These are phyloP conservation scores for Trichopus zeylanicus DNA, from an alignment of 116 monocot species.

Conservation along the genomic window DNA sequence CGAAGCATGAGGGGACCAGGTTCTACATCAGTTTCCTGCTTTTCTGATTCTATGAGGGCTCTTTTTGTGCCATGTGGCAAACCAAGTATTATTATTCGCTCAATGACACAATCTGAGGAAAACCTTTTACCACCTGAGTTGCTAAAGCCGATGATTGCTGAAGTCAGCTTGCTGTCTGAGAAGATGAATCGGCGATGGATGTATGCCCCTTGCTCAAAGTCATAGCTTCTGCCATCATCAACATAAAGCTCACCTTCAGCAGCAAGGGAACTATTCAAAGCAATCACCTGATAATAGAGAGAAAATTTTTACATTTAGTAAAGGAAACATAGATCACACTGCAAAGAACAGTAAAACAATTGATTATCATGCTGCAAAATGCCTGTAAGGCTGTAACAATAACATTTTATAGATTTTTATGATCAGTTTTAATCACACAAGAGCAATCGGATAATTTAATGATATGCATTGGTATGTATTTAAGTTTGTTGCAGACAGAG, in stretches of 20 bases:
- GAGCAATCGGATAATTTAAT: no score
- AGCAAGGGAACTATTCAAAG: constrained; percentile 67
- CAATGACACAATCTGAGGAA: constrained; percentile 48
- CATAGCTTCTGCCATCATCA: constrained; percentile 94
- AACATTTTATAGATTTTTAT: no score
- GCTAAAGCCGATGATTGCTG: constrained; percentile 23
- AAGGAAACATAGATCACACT: no score
- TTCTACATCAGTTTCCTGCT: constrained; percentile 53
- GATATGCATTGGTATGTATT: no score
- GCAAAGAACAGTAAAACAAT: no score
- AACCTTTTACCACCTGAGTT: constrained; percentile 35
- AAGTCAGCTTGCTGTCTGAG: constrained; percentile 57
- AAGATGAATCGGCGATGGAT: constrained; percentile 81
- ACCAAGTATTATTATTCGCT: constrained; percentile 76
- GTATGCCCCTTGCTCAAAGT: constrained; percentile 76
- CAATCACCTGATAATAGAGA: constrained; percentile 63
- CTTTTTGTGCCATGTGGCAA: constrained; percentile 45
- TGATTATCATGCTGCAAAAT: no score
- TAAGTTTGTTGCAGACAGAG: no score
- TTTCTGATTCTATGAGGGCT: constrained; percentile 62
- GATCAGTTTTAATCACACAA: no score
- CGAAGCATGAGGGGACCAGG: constrained; percentile 73
- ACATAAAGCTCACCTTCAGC: constrained; percentile 95
- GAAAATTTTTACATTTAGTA: not conserved
- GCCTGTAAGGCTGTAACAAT: no score